Conservation (phyloP, 164 flowering plant species). For the Houttuynia cordata region DNA sequence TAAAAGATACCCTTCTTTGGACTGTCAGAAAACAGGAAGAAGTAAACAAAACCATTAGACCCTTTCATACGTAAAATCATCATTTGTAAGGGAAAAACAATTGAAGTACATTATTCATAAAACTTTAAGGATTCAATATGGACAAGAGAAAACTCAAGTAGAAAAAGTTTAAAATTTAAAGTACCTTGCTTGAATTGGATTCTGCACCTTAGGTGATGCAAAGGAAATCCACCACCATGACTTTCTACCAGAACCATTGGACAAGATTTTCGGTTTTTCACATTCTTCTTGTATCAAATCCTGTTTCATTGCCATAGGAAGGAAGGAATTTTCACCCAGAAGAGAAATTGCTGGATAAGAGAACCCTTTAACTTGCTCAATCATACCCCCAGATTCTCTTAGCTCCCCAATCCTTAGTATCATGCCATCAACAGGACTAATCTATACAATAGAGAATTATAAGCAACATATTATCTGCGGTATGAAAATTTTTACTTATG, state of each 20-base stretch:
- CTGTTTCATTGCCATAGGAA: slow-evolving; percentile 33
- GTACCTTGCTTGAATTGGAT: slow-evolving; percentile 48
- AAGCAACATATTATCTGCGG: not conserved
- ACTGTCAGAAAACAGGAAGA: slow-evolving; percentile 26
- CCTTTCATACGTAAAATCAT: too few species aligned
- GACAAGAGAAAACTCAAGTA: not conserved
- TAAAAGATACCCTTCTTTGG: slow-evolving; percentile 86
- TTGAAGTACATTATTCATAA: not conserved
- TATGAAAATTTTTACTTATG: not conserved
- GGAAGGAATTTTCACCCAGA: slow-evolving; percentile 62
- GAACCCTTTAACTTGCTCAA: slow-evolving; percentile 94
- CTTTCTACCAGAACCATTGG: slow-evolving; percentile 25
- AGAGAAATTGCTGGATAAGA: slow-evolving; percentile 79
- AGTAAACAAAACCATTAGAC: not conserved
- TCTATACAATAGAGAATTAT: slow-evolving; percentile 24
- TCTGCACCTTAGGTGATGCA: slow-evolving; percentile 71
- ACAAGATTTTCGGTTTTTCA: slow-evolving; percentile 15
- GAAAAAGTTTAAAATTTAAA: slow-evolving; percentile 2
- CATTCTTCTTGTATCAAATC: slow-evolving; percentile 17
- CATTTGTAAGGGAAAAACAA: not conserved
- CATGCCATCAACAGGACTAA: slow-evolving; percentile 95
- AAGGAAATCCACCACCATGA: slow-evolving; percentile 86
- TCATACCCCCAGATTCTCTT: slow-evolving; percentile 66
- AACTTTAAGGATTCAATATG: not conserved
- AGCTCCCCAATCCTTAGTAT: slow-evolving; percentile 82